Evolutionary conservation across 2,329 filamentous ascomycete genomes (phyloP).

Genomic region (Nectriaceae sp.): DNA sequence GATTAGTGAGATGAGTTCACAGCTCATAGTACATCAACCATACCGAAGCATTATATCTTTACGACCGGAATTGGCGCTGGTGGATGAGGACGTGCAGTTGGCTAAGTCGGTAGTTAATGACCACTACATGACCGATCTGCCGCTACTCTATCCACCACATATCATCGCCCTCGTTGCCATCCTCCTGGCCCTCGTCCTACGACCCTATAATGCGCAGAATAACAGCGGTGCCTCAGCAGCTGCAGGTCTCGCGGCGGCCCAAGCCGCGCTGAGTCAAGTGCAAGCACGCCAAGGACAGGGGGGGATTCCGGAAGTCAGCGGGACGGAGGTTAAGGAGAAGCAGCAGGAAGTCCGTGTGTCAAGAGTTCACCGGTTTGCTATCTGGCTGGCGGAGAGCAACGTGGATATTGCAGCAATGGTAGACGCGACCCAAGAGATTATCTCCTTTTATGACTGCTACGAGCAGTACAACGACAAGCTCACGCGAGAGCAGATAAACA

Average conservation of each 20-base stretch:
- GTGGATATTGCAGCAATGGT: conserved; percentile 84
- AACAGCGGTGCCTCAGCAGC: conserved; percentile 37
- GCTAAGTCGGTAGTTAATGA: conserved; percentile 89
- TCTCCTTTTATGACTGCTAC: conserved; percentile 79
- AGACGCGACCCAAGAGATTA: conserved; percentile 87
- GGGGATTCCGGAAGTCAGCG: conserved; percentile 13
- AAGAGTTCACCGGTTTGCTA: conserved; percentile 66
- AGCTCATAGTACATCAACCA: conserved; percentile 87
- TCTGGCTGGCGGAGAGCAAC: conserved; percentile 83
- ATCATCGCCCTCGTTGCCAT: conserved; percentile 85
- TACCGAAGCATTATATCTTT: conserved; percentile 79
- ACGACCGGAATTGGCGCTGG: conserved; percentile 68
- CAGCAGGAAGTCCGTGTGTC: conserved; percentile 58
- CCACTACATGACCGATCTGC: conserved; percentile 89
- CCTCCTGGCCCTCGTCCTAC: conserved; percentile 79
- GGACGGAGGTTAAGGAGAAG: conserved; percentile 45
- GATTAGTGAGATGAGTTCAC: conserved; percentile 87
- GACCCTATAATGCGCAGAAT: conserved; percentile 49
- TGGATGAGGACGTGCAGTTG: conserved; percentile 75
- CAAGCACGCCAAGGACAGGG: conserved; percentile 36
- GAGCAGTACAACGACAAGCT: conserved; percentile 63
- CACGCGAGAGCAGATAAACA: conserved; percentile 58
- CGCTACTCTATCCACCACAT: conserved; percentile 82
- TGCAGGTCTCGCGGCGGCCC: conserved; percentile 50
- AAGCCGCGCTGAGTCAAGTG: conserved; percentile 50